Conservation (phyloP, 495 filamentous ascomycete genomes). For the Bombardia bombarda region DNA sequence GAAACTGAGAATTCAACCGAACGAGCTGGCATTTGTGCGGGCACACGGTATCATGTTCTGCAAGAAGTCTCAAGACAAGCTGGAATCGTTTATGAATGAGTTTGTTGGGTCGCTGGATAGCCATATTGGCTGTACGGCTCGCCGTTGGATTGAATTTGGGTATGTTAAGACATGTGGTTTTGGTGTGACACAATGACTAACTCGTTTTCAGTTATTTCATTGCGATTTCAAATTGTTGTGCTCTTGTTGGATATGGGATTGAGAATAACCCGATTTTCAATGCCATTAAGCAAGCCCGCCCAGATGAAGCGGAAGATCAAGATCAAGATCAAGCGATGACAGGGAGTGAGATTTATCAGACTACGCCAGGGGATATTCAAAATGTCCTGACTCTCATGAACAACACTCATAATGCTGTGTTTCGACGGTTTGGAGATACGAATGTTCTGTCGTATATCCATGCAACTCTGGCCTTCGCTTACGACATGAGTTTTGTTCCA, state of each 20-base stretch:
- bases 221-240: conserved; percentile 37
- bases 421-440: conserved; percentile 51
- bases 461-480: conserved; percentile 60
- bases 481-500: conserved; percentile 45
- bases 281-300: conserved; percentile 14
- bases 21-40: conserved; percentile 51
- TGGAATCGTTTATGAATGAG: conserved; percentile 36
- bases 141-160: conserved; percentile 59
- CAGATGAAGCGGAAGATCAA: conserved; percentile 9
- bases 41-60: conserved; percentile 58
- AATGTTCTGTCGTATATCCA: conserved; percentile 64
- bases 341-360: conserved; percentile 9
- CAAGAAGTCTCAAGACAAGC: conserved; percentile 37
- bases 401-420: conserved; percentile 39
- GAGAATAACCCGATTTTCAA: conserved; percentile 28
- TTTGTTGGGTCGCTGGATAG: conserved; percentile 50
- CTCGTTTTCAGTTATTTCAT: conserved; percentile 45
- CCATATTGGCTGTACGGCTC: conserved; percentile 50
- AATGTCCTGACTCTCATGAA: conserved; percentile 20
- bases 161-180: conserved; percentile 21
- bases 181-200: conserved; percentile 36
- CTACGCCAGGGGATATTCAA: conserved; percentile 14
- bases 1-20: conserved; percentile 9
- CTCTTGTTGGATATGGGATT: conserved; percentile 30
- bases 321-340: conserved; percentile 11